Evolutionary conservation across 1,284 basidiomycete species (phyloP).

Genomic region (Papiliotrema fonsecae): DNA sequence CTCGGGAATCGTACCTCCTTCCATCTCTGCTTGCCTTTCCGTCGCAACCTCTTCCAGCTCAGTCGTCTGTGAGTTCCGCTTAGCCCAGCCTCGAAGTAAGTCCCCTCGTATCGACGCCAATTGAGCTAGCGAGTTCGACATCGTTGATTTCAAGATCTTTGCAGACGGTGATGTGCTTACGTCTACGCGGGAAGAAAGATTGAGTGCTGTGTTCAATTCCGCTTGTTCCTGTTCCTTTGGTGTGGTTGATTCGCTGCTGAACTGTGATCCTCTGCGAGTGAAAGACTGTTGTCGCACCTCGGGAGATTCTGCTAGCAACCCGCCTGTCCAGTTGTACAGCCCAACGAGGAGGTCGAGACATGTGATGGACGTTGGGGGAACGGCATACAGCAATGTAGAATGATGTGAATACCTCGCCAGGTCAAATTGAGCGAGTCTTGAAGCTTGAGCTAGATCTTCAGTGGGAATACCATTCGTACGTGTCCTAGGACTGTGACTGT

Average conservation of each 20-base stretch:
- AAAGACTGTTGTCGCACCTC: background rate
- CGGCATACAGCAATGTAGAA: slow-evolving; percentile 42
- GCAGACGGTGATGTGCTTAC: background rate
- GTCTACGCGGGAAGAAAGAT: background rate
- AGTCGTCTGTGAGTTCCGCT: slow-evolving; percentile 29
- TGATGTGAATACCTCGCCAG: slow-evolving; percentile 42
- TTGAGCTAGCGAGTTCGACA: slow-evolving; percentile 30
- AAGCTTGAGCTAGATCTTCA: slow-evolving; percentile 33
- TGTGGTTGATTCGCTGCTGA: background rate
- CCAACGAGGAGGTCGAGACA: slow-evolving; percentile 43
- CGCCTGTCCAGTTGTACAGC: slow-evolving; percentile 42
- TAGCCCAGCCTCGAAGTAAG: slow-evolving; percentile 35
- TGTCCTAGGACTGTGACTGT: background rate
- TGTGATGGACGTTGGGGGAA: slow-evolving; percentile 42
- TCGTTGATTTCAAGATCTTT: slow-evolving; percentile 21
- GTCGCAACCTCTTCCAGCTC: slow-evolving; percentile 26
- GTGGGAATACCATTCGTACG: slow-evolving; percentile 1
- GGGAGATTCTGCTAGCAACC: slow-evolving; percentile 24
- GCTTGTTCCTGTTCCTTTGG: background rate
- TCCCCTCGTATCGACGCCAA: slow-evolving; percentile 27
- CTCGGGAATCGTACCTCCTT: slow-evolving; percentile 1
- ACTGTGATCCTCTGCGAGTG: background rate
- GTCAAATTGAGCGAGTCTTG: slow-evolving; percentile 41
- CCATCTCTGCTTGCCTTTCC: slow-evolving; percentile 11
- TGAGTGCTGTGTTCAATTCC: background rate